Evolutionary conservation across 2,329 filamentous ascomycete genomes (phyloP), one percentile per base, ranked within the genome.

Genomic region (Aspergillus novofumigatus): DNA sequence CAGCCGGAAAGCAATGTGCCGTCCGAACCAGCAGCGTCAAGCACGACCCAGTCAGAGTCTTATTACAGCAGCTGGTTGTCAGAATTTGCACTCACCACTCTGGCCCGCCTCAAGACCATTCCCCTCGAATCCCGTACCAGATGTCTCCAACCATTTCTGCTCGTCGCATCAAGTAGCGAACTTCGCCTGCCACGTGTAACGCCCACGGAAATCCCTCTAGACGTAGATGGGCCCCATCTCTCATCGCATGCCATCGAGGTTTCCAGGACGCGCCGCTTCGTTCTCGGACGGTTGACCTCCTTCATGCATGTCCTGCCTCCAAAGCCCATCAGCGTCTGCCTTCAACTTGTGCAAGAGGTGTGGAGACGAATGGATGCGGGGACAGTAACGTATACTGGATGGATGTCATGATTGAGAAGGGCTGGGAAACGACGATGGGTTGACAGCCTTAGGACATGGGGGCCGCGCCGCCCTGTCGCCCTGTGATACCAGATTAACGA

Each of bases 401-500:
- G 62, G 80, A 83, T 64, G 76, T 84, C 5, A 81, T 83, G 78
- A 79, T 81, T 61, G 80, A 83, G 66, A 81, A 80, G 57, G 78
- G 80, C 8, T 83, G 80, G 80, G 79, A 83, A 66, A 83, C 81
- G 14, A 78, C 83, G 26, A 80, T 83, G 77, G 80, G 77, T 21
- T 79, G 57, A 59, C 23, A 44, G 14, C 14, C 2, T 35, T 35
- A 14, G 32, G 32, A 29, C 28, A 9, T 29, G 28, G 28, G 28
- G 28, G 28, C 28, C 25, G 25, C 25, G 7, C 25, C 25, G 6
- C 25, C 25, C 25, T 26, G 25, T 26, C 25, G 6, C 25, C 25
- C 25, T 26, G 25, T 26, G 25, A 7, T 7, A 26, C 25, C 25
- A 26, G 25, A 26, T 26, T 7, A 7, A 7, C 25, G 5, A 26